These are phyloP conservation scores for Fomitopsis schrenkii DNA, from an alignment of 1,284 basidiomycete species.

Conservation along the genomic window DNA sequence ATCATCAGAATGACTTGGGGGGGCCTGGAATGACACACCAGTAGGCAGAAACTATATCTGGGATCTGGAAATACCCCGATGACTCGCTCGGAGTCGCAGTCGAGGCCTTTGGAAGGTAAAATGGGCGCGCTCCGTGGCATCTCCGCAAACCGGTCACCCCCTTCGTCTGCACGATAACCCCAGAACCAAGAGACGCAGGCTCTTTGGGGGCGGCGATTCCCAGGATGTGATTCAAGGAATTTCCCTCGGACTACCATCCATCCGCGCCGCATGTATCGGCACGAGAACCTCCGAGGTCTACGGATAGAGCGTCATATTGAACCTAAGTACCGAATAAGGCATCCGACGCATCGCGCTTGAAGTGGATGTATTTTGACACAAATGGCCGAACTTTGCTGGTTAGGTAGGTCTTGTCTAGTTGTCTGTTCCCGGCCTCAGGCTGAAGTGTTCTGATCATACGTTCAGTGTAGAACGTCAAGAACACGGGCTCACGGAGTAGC, in stretches of 20 bases:
- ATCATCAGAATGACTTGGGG: no score
- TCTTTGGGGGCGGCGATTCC: conserved; percentile 16
- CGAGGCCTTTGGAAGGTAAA: background rate
- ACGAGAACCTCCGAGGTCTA: conserved; percentile 6
- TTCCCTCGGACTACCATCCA: background rate
- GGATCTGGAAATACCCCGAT: background rate
- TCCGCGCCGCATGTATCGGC: background rate
- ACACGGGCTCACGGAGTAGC: no score
- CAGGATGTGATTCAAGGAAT: conserved; percentile 12
- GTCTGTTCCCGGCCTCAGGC: no score
- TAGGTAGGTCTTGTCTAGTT: no score
- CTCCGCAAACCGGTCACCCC: background rate
- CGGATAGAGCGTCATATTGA: conserved; percentile 6
- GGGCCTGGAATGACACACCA: no score
- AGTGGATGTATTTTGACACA: background rate
- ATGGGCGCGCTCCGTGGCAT: background rate
- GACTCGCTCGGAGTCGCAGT: background rate
- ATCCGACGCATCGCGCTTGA: background rate
- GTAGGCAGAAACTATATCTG: background rate
- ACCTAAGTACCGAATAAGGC: conserved; percentile 1
- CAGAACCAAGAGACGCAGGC: background rate
- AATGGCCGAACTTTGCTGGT: no score
- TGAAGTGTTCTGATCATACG: no score
- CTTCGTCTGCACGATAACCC: background rate
- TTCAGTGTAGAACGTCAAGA: no score